These are phyloP conservation scores for Rhizomucor miehei DNA, from an alignment of 371 early-diverging fungal genomes.

Conservation along the genomic window DNA sequence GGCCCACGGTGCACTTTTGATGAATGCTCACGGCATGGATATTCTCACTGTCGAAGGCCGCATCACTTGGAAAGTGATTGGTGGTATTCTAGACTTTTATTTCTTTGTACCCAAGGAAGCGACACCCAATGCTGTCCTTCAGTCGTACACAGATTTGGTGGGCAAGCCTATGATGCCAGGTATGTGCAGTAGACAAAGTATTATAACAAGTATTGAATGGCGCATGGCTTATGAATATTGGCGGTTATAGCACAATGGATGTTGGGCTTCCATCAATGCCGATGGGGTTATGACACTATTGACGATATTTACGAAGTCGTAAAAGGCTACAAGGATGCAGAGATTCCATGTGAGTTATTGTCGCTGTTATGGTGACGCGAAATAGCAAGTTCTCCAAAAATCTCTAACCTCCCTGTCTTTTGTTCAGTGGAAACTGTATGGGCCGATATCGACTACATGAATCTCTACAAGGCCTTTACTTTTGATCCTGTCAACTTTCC, in stretches of 20 bases:
- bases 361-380: neutral
- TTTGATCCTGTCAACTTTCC: conserved; percentile 47
- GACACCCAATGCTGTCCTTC: conserved; percentile 54
- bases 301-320: conserved; percentile 32
- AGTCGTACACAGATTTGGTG: conserved; percentile 67
- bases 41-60: conserved; percentile 47
- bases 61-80: conserved; percentile 66
- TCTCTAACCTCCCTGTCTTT: neutral
- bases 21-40: conserved; percentile 79
- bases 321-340: conserved; percentile 39
- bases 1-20: conserved; percentile 57
- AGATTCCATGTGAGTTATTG: conserved; percentile 53
- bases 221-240: neutral
- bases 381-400: no score
- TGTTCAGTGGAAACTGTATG: conserved; percentile 50
- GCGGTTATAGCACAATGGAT: conserved; percentile 26
- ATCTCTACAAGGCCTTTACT: conserved; percentile 51
- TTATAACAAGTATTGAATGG: neutral
- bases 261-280: conserved; percentile 70
- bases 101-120: conserved; percentile 54
- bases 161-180: conserved; percentile 61
- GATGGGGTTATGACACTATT: conserved; percentile 66
- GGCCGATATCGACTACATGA: conserved; percentile 74
- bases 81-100: conserved; percentile 64
- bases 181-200: neutral